phyloP scores from a whole-genome alignment of 2,329 filamentous ascomycete genomes.

The Alternaria dauci region DNA sequence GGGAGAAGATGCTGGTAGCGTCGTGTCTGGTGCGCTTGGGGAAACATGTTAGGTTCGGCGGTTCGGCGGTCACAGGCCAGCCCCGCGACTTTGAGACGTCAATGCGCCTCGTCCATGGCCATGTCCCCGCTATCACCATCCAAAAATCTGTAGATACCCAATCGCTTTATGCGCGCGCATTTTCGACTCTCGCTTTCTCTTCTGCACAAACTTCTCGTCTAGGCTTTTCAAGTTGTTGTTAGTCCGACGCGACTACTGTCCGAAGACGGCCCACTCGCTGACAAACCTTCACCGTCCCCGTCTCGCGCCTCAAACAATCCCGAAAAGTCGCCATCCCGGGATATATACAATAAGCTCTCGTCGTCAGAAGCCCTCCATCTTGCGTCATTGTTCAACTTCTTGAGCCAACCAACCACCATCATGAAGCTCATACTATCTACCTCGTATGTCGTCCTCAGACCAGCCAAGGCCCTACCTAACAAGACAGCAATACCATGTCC shows the following conservation, averaged over 20 bases:
- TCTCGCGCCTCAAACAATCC: not conserved
- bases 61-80: constrained; percentile 31
- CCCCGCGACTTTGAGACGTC: constrained; percentile 35
- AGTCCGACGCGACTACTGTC: constrained; percentile 5
- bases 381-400: not conserved
- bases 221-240: not conserved
- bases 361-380: not conserved
- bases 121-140: constrained; percentile 11
- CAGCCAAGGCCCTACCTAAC: constrained; percentile 37
- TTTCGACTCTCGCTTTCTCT: not conserved
- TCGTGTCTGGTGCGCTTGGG: constrained; percentile 12
- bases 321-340: not conserved
- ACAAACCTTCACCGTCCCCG: constrained; percentile 26
- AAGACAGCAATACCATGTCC: constrained; percentile 84
- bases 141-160: not conserved
- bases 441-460: constrained; percentile 67
- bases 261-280: constrained; percentile 26
- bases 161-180: not conserved
- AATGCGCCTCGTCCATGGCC: constrained; percentile 26
- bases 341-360: not conserved
- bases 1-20: constrained; percentile 15
- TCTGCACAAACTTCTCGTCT: not conserved
- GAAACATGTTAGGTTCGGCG: constrained; percentile 21
- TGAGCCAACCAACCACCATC: constrained; percentile 49
- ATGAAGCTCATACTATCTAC: constrained; percentile 88